These are phyloP conservation scores for Poa annua DNA, from an alignment of 176 grass and related monocot genomes.

Conservation along the genomic window DNA sequence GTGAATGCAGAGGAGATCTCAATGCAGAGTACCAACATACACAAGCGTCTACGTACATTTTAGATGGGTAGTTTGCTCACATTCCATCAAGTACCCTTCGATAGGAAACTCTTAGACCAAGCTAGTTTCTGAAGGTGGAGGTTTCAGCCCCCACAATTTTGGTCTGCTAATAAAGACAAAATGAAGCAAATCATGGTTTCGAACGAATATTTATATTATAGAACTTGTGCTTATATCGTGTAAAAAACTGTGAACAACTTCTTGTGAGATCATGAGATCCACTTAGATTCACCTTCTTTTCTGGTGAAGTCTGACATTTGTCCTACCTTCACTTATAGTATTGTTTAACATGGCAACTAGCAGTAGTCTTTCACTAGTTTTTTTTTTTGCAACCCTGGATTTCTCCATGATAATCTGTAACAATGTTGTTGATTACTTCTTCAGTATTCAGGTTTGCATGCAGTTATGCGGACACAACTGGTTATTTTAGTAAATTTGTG, in stretches of 20 bases:
- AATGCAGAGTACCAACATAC: no score
- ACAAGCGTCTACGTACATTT: no score
- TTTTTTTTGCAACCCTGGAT: background rate
- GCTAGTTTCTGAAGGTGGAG: no score
- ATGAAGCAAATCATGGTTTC: no score
- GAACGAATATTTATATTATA: background rate
- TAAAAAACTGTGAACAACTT: background rate
- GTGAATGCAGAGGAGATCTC: no score
- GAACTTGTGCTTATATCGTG: slow-evolving; percentile 33
- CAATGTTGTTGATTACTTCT: background rate
- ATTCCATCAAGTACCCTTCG: no score
- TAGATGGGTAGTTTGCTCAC: no score
- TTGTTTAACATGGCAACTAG: background rate
- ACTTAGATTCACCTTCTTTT: background rate
- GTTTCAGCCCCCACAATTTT: no score
- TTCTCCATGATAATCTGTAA: slow-evolving; percentile 10
- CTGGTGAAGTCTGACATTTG: background rate
- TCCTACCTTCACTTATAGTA: slow-evolving; percentile 1
- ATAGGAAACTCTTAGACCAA: no score
- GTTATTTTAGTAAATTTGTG: slow-evolving; percentile 13
- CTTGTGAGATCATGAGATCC: background rate
- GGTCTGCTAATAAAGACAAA: no score
- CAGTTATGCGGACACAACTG: background rate
- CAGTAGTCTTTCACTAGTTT: background rate
- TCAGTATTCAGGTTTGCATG: slow-evolving; percentile 3